phyloP scores from a whole-genome alignment of 352 stramenopile species.

The Phytophthora vignae region DNA sequence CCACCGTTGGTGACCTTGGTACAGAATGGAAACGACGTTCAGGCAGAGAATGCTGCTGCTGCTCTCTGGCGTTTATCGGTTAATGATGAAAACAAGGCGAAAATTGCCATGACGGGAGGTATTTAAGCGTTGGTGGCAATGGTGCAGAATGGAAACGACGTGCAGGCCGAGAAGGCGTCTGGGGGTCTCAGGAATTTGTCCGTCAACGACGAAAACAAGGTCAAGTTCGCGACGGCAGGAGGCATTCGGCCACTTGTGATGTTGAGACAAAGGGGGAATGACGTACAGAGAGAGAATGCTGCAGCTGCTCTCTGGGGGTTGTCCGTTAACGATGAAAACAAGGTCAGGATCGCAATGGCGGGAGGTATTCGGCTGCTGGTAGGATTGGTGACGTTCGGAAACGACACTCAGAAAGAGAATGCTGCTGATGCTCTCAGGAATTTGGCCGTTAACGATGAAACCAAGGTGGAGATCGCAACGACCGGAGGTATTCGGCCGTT shows the following conservation, averaged over 20 bases:
- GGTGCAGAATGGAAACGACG: background rate
- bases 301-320: background rate
- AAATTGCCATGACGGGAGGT: constrained; percentile 4
- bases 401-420: background rate
- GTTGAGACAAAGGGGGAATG: no score
- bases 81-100: background rate
- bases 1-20: background rate
- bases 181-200: background rate
- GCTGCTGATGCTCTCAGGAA: background rate
- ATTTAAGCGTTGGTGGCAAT: constrained; percentile 7
- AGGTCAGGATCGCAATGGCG: background rate
- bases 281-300: background rate
- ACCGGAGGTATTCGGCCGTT: no score
- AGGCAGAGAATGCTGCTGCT: background rate
- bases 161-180: background rate
- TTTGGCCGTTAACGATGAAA: background rate
- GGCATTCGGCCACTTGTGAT: background rate
- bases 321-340: background rate
- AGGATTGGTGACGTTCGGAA: background rate
- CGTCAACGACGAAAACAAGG: background rate
- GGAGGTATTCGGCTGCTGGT: no score
- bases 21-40: background rate
- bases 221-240: background rate
- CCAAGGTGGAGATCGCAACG: background rate
- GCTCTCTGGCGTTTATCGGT: background rate